A percentile compares a stretch with the other conserved stretches of the same genome.
Conservation (phyloP, 2,329 filamentous ascomycete genomes). For the Fusarium tricinctum region DNA sequence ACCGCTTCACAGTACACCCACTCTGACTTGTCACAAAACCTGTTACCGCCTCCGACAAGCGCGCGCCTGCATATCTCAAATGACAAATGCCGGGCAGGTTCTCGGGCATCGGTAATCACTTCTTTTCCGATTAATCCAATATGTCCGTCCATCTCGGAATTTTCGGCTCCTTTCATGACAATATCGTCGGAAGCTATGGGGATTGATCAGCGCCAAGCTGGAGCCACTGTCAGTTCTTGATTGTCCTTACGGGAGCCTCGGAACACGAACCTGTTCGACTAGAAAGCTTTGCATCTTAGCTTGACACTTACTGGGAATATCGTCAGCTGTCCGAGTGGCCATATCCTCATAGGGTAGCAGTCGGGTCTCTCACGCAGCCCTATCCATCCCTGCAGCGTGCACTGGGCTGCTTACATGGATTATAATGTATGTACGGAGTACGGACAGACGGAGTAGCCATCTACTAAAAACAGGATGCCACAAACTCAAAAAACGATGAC, state of each 20-base stretch:
- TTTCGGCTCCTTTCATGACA: slow-evolving; percentile 9
- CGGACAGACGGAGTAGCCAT: too few relatives aligned
- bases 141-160: slow-evolving; percentile 13
- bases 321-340: slow-evolving; percentile 19
- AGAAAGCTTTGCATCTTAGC: slow-evolving; percentile 10
- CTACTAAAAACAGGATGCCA: neutral
- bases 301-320: neutral
- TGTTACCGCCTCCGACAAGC: slow-evolving; percentile 19
- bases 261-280: neutral
- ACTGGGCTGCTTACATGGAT: slow-evolving; percentile 2
- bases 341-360: slow-evolving; percentile 23
- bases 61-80: slow-evolving; percentile 29
- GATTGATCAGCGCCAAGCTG: slow-evolving; percentile 3
- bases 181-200: neutral
- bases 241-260: slow-evolving; percentile 21
- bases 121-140: slow-evolving; percentile 14
- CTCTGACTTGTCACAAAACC: slow-evolving; percentile 10
- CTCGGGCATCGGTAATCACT: slow-evolving; percentile 24
- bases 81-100: slow-evolving; percentile 30
- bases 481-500: neutral
- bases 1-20: neutral
- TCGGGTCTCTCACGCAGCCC: slow-evolving; percentile 23
- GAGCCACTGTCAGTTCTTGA: neutral
- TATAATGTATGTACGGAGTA: neutral
- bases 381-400: slow-evolving; percentile 8